Conservation (phyloP, 306 rosid species). For the Cucurbita maxima region DNA sequence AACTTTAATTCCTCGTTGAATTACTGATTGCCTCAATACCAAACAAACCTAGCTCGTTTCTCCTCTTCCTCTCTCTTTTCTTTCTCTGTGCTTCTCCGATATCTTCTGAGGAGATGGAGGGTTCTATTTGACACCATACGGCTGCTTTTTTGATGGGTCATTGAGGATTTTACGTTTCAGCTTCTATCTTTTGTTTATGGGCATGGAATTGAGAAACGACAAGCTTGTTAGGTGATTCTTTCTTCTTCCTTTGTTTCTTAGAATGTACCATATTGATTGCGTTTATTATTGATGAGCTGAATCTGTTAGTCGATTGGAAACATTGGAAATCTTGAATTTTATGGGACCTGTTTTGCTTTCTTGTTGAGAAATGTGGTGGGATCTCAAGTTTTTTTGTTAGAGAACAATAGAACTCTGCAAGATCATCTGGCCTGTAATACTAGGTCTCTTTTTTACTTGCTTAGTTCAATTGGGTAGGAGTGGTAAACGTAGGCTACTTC, state of each 20-base stretch:
- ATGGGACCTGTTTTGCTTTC: not conserved
- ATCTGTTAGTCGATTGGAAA: not conserved
- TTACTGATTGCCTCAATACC: not conserved
- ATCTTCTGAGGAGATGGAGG: not conserved
- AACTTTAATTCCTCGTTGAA: not conserved
- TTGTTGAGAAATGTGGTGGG: not conserved
- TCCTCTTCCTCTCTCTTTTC: not conserved
- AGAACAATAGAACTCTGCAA: not conserved
- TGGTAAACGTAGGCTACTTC: not conserved
- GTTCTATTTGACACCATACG: not conserved
- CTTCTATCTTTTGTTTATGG: not conserved
- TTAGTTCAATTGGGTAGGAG: not conserved
- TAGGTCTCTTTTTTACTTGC: not conserved
- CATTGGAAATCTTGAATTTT: not conserved
- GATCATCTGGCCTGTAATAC: not conserved
- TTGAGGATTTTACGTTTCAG: conserved; percentile 1
- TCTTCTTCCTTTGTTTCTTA: not conserved
- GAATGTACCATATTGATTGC: not conserved
- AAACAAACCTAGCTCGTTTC: not conserved
- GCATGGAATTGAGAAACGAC: conserved; percentile 56
- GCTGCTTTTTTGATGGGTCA: not conserved
- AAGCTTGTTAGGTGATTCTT: conserved; percentile 55
- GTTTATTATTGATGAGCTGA: not conserved
- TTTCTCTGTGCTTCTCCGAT: not conserved
- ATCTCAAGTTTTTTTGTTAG: not conserved